A percentile compares a stretch with the other conserved stretches of the same genome.
Conservation (phyloP, 1,139 yeast species). For the Debaryomycetaceae sp. region DNA sequence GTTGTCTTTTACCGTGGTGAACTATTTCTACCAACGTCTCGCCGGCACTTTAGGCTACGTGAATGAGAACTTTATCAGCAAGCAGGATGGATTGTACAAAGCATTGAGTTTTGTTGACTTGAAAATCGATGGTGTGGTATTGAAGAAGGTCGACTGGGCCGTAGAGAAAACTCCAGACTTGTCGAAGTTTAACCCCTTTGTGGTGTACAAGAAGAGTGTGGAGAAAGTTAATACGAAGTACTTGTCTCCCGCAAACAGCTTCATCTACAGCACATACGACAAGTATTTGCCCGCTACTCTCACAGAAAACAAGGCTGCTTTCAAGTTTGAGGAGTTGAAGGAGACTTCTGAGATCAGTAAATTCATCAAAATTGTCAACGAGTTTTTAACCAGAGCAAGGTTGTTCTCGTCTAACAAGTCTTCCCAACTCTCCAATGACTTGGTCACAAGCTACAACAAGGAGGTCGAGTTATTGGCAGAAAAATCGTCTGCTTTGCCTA, state of each 20-base stretch:
- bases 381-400: conserved; percentile 25
- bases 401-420: conserved; percentile 25
- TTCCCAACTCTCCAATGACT: conserved; percentile 27
- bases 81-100: conserved; percentile 22
- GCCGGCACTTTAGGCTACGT: conserved; percentile 16
- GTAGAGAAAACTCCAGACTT: conserved; percentile 7
- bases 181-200: conserved; percentile 12
- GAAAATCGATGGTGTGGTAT: conserved; percentile 23
- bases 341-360: conserved; percentile 23
- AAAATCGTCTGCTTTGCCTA: conserved; percentile 14
- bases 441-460: conserved; percentile 33
- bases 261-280: conserved; percentile 25
- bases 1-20: conserved; percentile 25
- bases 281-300: conserved; percentile 29
- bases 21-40: conserved; percentile 18
- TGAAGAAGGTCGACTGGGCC: conserved; percentile 17
- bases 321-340: conserved; percentile 18
- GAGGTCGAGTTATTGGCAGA: conserved; percentile 17
- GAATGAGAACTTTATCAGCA: conserved; percentile 20
- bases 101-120: conserved; percentile 25
- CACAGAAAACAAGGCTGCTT: conserved; percentile 18
- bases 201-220: conserved; percentile 12
- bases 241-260: conserved; percentile 29
- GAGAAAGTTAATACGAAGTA: conserved; percentile 19
- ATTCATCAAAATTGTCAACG: conserved; percentile 29